Evolutionary conservation across 2,329 filamentous ascomycete species (phyloP).

Genomic region (Pestalotiopsis sp.): DNA sequence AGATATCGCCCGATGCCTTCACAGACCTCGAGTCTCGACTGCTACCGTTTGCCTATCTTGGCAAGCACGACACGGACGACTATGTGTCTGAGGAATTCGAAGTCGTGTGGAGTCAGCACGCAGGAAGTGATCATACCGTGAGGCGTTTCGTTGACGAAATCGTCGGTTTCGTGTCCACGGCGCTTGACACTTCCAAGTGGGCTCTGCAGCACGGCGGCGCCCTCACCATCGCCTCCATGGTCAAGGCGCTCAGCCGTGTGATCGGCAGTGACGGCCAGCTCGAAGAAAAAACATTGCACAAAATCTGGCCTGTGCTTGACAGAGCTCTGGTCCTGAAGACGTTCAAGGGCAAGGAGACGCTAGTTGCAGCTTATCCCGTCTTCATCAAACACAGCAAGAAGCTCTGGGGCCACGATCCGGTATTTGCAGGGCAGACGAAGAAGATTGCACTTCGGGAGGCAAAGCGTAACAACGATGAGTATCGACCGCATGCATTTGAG

Average conservation of each 20-base stretch:
- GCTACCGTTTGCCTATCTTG: constrained; percentile 86
- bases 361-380: constrained; percentile 77
- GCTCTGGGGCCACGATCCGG: constrained; percentile 55
- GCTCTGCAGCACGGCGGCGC: constrained; percentile 86
- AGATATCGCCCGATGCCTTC: constrained; percentile 88
- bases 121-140: constrained; percentile 80
- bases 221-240: constrained; percentile 74
- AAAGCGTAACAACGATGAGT: constrained; percentile 85
- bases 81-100: constrained; percentile 79
- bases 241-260: constrained; percentile 64
- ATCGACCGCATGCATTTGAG: constrained; percentile 74
- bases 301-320: constrained; percentile 82
- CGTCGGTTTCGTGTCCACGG: constrained; percentile 62
- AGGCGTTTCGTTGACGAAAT: constrained; percentile 86
- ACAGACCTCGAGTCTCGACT: constrained; percentile 72
- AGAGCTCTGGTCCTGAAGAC: constrained; percentile 85
- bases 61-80: constrained; percentile 81
- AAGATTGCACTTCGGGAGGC: constrained; percentile 85
- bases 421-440: constrained; percentile 66
- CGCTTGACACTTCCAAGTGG: constrained; percentile 84
- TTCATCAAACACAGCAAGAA: constrained; percentile 69
- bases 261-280: constrained; percentile 60
- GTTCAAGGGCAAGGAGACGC: constrained; percentile 86
- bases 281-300: constrained; percentile 58
- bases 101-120: constrained; percentile 88